Evolutionary conservation across 2,329 filamentous ascomycete species (phyloP), one percentile per base, ranked within the genome.

Genomic region (Pseudogymnoascus sp.): DNA sequence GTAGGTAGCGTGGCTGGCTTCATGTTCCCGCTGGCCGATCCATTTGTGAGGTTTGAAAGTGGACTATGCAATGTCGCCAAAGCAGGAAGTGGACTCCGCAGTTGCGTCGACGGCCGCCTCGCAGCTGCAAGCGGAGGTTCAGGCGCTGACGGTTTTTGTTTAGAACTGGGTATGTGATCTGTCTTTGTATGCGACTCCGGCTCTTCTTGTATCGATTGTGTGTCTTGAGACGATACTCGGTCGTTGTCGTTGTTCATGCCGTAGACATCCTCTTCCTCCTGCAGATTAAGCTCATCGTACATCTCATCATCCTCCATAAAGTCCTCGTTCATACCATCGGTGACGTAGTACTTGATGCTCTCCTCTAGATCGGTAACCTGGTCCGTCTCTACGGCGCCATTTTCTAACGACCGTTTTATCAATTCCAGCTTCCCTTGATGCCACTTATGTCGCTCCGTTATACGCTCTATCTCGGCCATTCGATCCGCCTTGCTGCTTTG

Each of bases 371-470:
- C 89, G 64, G 84, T 86, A 66, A 99, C 92, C 71, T 94, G 86
- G 4, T 92, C 89, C 18, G 87, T 82, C 61, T 97, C 92, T 66
- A 97, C 83, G 64, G 87, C 90, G 61, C 91, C 92, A 70, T 99
- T 99, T 71, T 97, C 92, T 65, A 99, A 77, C 26, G 90, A 89
- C 66, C 94, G 85, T 68, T 92, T 84, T 69, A 97, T 84, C 61
- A 97, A 80, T 74, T 99, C 94, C 64, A 99, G 80, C 72, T 95
- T 96, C 65, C 85, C 84, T 71, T 95, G 89, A 71, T 99, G 94
- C 89, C 90, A 97, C 74, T 96, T 96, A 78, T 97, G 92, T 67
- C 88, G 85, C 72, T 99, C 94, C 67, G 92, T 90, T 68, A 86
- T 79, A 62, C 82, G 79, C 69, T 95, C 88, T 65, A 99, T 87